A percentile compares a stretch with the other conserved stretches of the same genome.
phyloP scores from a whole-genome alignment of 1,284 basidiomycete genomes.

The Testicularia cyperi region DNA sequence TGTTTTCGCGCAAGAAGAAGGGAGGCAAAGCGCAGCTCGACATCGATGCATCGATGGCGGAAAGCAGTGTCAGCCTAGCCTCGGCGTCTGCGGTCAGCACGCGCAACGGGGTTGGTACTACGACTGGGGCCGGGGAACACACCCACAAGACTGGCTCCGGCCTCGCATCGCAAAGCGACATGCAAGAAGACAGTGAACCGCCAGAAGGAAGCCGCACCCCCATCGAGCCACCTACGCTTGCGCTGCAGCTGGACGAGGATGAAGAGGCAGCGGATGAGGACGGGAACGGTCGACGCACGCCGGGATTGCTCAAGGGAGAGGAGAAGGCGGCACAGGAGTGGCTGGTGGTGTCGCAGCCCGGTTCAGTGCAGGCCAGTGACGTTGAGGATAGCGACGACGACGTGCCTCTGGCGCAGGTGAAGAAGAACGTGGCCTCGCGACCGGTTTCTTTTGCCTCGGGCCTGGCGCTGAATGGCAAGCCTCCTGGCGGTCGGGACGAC shows the following conservation, averaged over 20 bases:
- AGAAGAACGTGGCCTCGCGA: conserved; percentile 31
- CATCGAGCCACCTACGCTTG: conserved; percentile 30
- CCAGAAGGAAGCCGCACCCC: conserved; percentile 20
- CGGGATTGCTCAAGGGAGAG: conserved; percentile 15
- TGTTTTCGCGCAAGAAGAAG: conserved; percentile 20
- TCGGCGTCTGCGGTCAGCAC: too few species aligned
- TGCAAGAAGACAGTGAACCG: conserved; percentile 1
- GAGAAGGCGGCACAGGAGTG: conserved; percentile 30
- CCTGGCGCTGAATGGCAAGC: conserved; percentile 5
- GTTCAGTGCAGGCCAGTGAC: conserved; percentile 7
- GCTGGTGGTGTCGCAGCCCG: conserved; percentile 34
- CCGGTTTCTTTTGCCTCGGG: conserved; percentile 28
- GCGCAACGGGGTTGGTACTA: too few species aligned
- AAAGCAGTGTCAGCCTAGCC: conserved; percentile 15
- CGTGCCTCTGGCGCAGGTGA: conserved; percentile 44
- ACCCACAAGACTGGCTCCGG: too few species aligned
- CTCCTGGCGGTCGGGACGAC: conserved; percentile 10
- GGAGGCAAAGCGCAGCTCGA: background rate
- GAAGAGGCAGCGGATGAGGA: conserved; percentile 5
- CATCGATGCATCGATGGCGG: conserved; percentile 6
- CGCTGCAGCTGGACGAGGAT: too few species aligned
- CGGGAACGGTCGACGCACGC: conserved; percentile 7
- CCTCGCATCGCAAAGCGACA: conserved; percentile 1
- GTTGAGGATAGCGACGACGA: conserved; percentile 45
- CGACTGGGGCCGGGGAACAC: too few species aligned